A percentile compares a stretch with the other conserved stretches of the same genome.
Conservation (phyloP, 805 yeast genomes). For the Zygosaccharomyces siamensis region DNA sequence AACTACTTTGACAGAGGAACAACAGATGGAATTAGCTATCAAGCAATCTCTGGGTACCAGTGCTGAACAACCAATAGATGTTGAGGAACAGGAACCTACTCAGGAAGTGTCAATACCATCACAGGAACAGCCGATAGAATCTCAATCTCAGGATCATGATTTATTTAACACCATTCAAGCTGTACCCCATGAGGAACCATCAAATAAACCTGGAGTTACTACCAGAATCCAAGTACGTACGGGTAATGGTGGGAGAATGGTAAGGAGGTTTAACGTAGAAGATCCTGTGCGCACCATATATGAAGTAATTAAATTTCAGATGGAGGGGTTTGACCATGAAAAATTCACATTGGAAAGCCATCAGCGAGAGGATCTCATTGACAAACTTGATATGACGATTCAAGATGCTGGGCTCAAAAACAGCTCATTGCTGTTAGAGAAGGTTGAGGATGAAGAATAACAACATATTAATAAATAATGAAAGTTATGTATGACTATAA, state of each 20-base stretch:
- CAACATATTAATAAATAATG: neutral
- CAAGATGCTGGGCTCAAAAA: slow-evolving; percentile 75
- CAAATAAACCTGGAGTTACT: slow-evolving; percentile 44
- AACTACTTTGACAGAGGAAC: slow-evolving; percentile 69
- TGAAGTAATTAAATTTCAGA: slow-evolving; percentile 58
- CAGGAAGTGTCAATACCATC: slow-evolving; percentile 13
- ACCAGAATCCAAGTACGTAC: slow-evolving; percentile 86
- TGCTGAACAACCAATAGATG: slow-evolving; percentile 25
- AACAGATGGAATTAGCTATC: slow-evolving; percentile 74
- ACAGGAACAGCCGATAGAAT: neutral
- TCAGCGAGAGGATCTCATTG: slow-evolving; percentile 55
- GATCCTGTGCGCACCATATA: slow-evolving; percentile 60
- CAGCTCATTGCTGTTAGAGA: slow-evolving; percentile 72
- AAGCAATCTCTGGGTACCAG: slow-evolving; percentile 52
- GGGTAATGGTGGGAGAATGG: slow-evolving; percentile 78
- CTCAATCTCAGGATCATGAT: slow-evolving; percentile 33
- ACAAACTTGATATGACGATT: slow-evolving; percentile 51
- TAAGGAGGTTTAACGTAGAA: slow-evolving; percentile 55
- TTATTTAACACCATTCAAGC: slow-evolving; percentile 49
- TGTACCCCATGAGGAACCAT: slow-evolving; percentile 58
- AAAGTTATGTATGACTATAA: neutral
- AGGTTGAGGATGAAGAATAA: slow-evolving; percentile 26
- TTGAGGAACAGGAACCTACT: slow-evolving; percentile 19
- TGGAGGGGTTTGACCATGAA: slow-evolving; percentile 40
- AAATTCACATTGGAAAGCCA: slow-evolving; percentile 51